These are phyloP conservation scores for Tuber brumale DNA, from an alignment of 495 filamentous ascomycete genomes.

Conservation along the genomic window DNA sequence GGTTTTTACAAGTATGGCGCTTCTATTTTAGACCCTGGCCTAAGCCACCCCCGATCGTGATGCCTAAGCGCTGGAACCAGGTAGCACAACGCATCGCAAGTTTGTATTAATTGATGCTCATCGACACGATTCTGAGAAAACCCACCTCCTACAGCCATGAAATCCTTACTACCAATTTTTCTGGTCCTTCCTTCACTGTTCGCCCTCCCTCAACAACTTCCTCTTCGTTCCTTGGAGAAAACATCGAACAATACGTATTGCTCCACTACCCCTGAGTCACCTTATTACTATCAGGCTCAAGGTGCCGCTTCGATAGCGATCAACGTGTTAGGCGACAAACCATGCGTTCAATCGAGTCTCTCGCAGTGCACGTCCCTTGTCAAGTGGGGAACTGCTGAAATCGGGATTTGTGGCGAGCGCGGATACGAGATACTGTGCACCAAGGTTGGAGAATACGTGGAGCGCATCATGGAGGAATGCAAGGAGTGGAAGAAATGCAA, in stretches of 20 bases:
- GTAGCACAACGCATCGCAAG: not conserved
- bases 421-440: not conserved
- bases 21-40: not conserved
- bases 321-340: not conserved
- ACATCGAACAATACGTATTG: not conserved
- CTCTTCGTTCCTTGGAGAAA: not conserved
- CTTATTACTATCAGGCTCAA: not conserved
- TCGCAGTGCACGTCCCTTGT: not conserved
- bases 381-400: not conserved
- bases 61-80: not conserved
- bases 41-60: not conserved
- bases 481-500: constrained; percentile 3
- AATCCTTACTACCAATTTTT: not conserved
- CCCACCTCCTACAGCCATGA: not conserved
- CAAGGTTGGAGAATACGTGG: not conserved
- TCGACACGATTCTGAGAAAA: not conserved
- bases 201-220: not conserved
- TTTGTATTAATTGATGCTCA: not conserved
- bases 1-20: not conserved
- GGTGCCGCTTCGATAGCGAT: not conserved
- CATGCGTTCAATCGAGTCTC: not conserved
- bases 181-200: not conserved
- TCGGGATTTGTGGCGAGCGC: not conserved
- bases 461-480: not conserved
- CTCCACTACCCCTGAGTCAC: not conserved